A percentile compares a stretch with the other conserved stretches of the same genome.
phyloP scores from a whole-genome alignment of 2,329 filamentous ascomycete species.

The Xylariaceae sp. region DNA sequence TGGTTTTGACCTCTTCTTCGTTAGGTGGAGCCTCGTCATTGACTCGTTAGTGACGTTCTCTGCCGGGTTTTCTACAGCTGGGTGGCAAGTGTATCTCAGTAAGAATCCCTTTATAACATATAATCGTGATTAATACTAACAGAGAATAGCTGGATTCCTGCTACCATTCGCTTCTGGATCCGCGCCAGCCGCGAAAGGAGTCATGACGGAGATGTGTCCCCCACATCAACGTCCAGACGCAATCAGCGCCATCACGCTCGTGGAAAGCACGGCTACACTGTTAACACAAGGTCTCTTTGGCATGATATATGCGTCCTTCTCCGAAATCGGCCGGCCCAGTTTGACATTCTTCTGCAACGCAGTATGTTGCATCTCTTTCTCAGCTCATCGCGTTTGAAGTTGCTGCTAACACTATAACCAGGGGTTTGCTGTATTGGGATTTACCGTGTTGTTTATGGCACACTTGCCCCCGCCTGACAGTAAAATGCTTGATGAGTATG shows the following conservation, averaged over 20 bases:
- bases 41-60: conserved; percentile 67
- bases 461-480: conserved; percentile 49
- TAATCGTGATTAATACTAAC: background rate
- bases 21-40: conserved; percentile 65
- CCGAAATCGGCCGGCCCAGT: conserved; percentile 60
- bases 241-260: conserved; percentile 67
- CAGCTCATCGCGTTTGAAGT: background rate
- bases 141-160: conserved; percentile 55
- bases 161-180: conserved; percentile 71
- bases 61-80: conserved; percentile 61
- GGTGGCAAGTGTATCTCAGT: conserved; percentile 71
- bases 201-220: conserved; percentile 72
- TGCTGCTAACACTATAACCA: conserved; percentile 30
- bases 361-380: conserved; percentile 41
- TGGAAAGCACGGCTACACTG: conserved; percentile 69
- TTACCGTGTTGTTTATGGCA: conserved; percentile 47
- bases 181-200: conserved; percentile 70
- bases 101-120: conserved; percentile 18
- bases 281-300: conserved; percentile 69
- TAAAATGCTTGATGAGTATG: conserved; percentile 43
- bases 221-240: conserved; percentile 65
- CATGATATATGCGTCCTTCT: conserved; percentile 65
- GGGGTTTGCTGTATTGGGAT: conserved; percentile 58
- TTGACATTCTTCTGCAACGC: conserved; percentile 71
- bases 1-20: conserved; percentile 67